A percentile compares a stretch with the other conserved stretches of the same genome.
Evolutionary conservation across 2,329 filamentous ascomycete species (phyloP).

Genomic region (Daldinia sp.): DNA sequence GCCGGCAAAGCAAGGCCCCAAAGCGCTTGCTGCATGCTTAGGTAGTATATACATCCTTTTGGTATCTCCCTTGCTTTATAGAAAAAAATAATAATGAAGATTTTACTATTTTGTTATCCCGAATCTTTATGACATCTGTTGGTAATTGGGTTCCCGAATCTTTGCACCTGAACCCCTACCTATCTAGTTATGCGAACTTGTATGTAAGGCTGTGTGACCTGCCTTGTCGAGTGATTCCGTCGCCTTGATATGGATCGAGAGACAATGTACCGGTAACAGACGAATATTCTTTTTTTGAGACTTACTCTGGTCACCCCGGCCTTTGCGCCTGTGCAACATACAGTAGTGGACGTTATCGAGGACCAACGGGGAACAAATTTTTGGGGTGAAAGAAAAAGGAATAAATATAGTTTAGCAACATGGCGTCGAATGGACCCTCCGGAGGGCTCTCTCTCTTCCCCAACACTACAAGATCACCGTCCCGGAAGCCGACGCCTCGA

Average conservation of each 20-base stretch:
- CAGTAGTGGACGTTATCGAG: slow-evolving; percentile 4
- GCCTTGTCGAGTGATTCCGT: slow-evolving; percentile 8
- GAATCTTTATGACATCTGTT: slow-evolving; percentile 19
- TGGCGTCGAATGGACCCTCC: slow-evolving; percentile 45
- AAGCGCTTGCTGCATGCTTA: slow-evolving; percentile 37
- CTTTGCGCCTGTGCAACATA: slow-evolving; percentile 2
- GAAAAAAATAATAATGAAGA: slow-evolving; percentile 26
- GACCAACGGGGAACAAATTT: not conserved
- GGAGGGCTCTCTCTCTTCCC: slow-evolving; percentile 67
- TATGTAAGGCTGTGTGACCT: slow-evolving; percentile 15
- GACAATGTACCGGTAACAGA: slow-evolving; percentile 29
- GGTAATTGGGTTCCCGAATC: slow-evolving; percentile 15
- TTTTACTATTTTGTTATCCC: slow-evolving; percentile 21
- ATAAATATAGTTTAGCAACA: slow-evolving; percentile 1
- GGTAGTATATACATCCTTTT: slow-evolving; percentile 41
- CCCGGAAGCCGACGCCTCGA: slow-evolving; percentile 54
- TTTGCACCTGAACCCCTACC: slow-evolving; percentile 6
- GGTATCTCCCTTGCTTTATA: slow-evolving; percentile 30
- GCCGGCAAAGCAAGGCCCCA: slow-evolving; percentile 21
- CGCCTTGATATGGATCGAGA: slow-evolving; percentile 18
- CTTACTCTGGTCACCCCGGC: not conserved
- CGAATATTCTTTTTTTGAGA: slow-evolving; percentile 10
- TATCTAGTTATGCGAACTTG: slow-evolving; percentile 4
- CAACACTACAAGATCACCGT: slow-evolving; percentile 55
- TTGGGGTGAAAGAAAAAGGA: slow-evolving; percentile 8